phyloP scores from a whole-genome alignment of 805 yeast species.

The Cyberlindnera euphorbiiphila region DNA sequence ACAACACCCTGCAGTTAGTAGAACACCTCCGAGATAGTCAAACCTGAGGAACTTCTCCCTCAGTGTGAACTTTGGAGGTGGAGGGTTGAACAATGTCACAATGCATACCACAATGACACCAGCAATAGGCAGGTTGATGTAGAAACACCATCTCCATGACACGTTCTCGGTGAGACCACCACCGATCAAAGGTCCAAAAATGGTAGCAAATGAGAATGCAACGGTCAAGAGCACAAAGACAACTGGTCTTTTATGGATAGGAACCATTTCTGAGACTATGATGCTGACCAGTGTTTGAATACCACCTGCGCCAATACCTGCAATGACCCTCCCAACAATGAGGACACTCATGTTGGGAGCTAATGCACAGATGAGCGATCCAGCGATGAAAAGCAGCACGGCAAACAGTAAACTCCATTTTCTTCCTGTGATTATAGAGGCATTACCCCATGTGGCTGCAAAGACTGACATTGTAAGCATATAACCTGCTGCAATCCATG shows the following conservation, averaged over 20 bases:
- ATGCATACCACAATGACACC: conserved; percentile 41
- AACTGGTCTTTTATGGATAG: conserved; percentile 28
- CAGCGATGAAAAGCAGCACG: conserved; percentile 50
- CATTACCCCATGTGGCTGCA: conserved; percentile 54
- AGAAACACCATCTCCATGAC: conserved; percentile 75
- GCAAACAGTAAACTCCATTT: conserved; percentile 46
- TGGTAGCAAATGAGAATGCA: conserved; percentile 45
- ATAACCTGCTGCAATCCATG: conserved; percentile 58
- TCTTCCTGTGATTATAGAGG: conserved; percentile 55
- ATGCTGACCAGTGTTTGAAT: conserved; percentile 53
- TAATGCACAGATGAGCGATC: conserved; percentile 56
- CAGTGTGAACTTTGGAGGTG: conserved; percentile 36
- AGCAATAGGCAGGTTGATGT: conserved; percentile 55
- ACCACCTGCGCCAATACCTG: conserved; percentile 72
- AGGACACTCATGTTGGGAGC: conserved; percentile 53
- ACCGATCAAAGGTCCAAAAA: conserved; percentile 64
- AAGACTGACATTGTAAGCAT: conserved; percentile 50
- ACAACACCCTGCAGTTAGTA: conserved; percentile 40
- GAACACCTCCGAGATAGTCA: conserved; percentile 47
- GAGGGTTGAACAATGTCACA: conserved; percentile 36
- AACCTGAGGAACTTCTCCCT: conserved; percentile 38
- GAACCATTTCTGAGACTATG: conserved; percentile 48
- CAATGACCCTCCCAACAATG: conserved; percentile 66
- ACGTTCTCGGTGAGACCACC: conserved; percentile 58
- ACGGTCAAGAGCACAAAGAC: conserved; percentile 22